Percentiles rank a stretch among this genome's conserved stretches.
Conservation (phyloP, 352 stramenopile genomes). For the Pythium sp. region DNA sequence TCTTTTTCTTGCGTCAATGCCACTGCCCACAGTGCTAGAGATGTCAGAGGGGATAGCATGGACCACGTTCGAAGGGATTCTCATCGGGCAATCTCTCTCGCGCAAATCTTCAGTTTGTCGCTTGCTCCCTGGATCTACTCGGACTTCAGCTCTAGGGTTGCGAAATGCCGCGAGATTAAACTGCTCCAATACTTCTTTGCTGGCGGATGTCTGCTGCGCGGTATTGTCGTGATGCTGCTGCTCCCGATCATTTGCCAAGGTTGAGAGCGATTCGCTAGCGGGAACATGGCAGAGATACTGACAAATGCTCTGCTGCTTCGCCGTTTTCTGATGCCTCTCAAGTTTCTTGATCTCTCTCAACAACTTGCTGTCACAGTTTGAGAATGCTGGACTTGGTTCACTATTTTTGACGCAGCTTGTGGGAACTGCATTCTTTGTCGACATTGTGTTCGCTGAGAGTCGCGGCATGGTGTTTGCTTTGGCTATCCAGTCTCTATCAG, state of each 20-base stretch:
- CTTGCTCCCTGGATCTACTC: not conserved
- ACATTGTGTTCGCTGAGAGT: not conserved
- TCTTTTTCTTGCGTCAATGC: not conserved
- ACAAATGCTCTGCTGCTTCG: slow-evolving; percentile 46
- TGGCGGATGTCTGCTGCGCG: not conserved
- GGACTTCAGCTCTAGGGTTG: not conserved
- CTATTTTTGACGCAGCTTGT: not conserved
- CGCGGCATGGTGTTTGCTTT: not conserved
- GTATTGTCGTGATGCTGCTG: not conserved
- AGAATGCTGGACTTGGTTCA: too few relatives aligned
- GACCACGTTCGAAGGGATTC: not conserved
- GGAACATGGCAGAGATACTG: slow-evolving; percentile 22
- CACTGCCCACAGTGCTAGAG: too few relatives aligned
- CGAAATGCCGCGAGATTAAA: not conserved
- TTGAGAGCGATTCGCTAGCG: not conserved
- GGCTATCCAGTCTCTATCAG: not conserved
- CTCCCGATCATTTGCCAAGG: not conserved
- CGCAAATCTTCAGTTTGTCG: not conserved
- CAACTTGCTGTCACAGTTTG: slow-evolving; percentile 32
- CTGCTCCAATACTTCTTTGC: not conserved
- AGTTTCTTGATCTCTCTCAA: slow-evolving; percentile 48
- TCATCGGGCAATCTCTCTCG: not conserved
- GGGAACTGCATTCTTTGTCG: not conserved
- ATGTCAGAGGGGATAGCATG: not conserved
- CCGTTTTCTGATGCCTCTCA: slow-evolving; percentile 39